Evolutionary conservation across 768 basidiomycete species (phyloP).

Genomic region (Podaxis sp.): DNA sequence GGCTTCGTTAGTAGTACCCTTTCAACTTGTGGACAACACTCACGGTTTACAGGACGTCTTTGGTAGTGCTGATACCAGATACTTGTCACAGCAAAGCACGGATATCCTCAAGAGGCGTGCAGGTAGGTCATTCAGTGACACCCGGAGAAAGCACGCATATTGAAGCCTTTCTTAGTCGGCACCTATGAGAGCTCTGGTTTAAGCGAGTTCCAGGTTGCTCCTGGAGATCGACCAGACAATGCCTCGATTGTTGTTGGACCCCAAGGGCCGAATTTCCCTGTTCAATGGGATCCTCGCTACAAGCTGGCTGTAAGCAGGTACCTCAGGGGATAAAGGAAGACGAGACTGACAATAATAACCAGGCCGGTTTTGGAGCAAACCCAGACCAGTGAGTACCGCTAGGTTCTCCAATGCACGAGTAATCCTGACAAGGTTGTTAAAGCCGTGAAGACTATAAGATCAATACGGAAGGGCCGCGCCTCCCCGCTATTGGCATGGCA

Average conservation of each 20-base stretch:
- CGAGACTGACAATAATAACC: not conserved
- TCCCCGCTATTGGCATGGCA: slow-evolving; percentile 29
- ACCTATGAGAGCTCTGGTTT: slow-evolving; percentile 36
- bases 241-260: slow-evolving; percentile 34
- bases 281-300: slow-evolving; percentile 43
- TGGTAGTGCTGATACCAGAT: slow-evolving; percentile 39
- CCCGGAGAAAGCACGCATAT: not conserved
- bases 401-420: not conserved
- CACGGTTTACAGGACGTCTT: slow-evolving; percentile 35
- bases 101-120: slow-evolving; percentile 33
- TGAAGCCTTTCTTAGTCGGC: slow-evolving; percentile 28
- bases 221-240: slow-evolving; percentile 37
- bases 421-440: not conserved
- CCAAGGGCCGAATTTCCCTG: slow-evolving; percentile 44
- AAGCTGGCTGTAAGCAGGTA: slow-evolving; percentile 30
- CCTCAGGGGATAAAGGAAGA: not conserved
- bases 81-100: slow-evolving; percentile 30
- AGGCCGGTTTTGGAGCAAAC: slow-evolving; percentile 40
- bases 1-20: slow-evolving; percentile 34
- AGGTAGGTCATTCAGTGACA: slow-evolving; percentile 16
- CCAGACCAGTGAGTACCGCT: slow-evolving; percentile 35
- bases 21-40: not conserved
- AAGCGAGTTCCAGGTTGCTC: slow-evolving; percentile 38
- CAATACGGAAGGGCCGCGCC: slow-evolving; percentile 34
- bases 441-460: slow-evolving; percentile 37